phyloP scores from a whole-genome alignment of 495 filamentous ascomycete species.

The Venustampulla echinocandica region DNA sequence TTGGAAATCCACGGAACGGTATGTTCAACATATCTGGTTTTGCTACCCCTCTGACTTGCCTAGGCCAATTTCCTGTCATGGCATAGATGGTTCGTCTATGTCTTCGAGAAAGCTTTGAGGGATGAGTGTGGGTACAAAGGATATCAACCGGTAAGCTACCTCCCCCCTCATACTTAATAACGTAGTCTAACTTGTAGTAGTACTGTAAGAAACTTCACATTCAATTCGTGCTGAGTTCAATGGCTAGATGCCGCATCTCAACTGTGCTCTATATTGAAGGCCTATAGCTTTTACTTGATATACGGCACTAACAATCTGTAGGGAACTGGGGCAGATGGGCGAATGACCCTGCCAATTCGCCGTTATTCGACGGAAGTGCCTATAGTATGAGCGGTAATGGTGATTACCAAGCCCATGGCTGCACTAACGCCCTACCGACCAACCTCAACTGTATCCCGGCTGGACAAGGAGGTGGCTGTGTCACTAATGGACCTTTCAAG shows the following conservation, averaged over 20 bases:
- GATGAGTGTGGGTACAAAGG: conserved; percentile 66
- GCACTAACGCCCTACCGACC: conserved; percentile 14
- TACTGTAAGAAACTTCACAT: no score
- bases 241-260: no score
- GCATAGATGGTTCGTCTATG: conserved; percentile 61
- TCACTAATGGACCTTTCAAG: conserved; percentile 51
- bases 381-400: conserved; percentile 60
- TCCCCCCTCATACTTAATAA: background rate
- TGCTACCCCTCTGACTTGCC: conserved; percentile 29
- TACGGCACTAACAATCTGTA: no score
- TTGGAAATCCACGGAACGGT: conserved; percentile 50
- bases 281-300: no score
- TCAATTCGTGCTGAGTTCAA: no score
- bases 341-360: conserved; percentile 41
- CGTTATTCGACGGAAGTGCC: conserved; percentile 56
- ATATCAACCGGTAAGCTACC: conserved; percentile 22
- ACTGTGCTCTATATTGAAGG: no score
- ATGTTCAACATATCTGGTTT: background rate
- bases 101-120: conserved; percentile 58
- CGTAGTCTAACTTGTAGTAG: conserved; percentile 4
- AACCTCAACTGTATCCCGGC: conserved; percentile 25
- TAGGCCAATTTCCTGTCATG: conserved; percentile 56
- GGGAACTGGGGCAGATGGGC: conserved; percentile 51
- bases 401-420: conserved; percentile 29
- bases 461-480: conserved; percentile 58